Evolutionary conservation across 164 flowering plant species (phyloP).

Genomic region (Liriodendron chinense): DNA sequence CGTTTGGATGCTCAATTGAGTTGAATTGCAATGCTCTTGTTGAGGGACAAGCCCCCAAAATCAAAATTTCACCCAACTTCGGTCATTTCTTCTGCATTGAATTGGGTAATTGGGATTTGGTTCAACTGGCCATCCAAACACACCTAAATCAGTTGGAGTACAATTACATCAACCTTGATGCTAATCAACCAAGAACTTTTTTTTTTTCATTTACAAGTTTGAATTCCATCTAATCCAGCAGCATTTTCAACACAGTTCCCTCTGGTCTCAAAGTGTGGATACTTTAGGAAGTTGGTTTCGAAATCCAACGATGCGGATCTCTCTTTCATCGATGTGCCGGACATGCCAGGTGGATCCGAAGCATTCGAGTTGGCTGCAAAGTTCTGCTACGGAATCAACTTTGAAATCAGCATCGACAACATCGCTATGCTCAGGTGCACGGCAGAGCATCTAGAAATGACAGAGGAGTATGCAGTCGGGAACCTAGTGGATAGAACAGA

Average conservation of each 20-base stretch:
- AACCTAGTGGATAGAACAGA: constrained; percentile 73
- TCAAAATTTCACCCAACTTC: no score
- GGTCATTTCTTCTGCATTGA: background rate
- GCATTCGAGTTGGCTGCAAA: constrained; percentile 84
- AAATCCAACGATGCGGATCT: constrained; percentile 60
- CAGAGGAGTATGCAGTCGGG: constrained; percentile 75
- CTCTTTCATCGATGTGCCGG: constrained; percentile 49
- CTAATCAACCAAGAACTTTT: background rate
- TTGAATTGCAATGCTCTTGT: no score
- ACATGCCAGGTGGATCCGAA: constrained; percentile 83
- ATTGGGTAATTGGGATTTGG: background rate
- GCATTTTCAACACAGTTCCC: constrained; percentile 62
- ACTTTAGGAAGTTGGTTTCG: constrained; percentile 67
- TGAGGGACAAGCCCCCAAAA: no score
- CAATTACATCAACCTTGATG: background rate
- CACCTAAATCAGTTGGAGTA: background rate
- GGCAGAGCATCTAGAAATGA: constrained; percentile 93
- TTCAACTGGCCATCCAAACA: background rate
- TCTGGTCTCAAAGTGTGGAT: constrained; percentile 83
- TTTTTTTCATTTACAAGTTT: background rate
- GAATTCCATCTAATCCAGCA: background rate
- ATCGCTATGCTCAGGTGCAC: constrained; percentile 76
- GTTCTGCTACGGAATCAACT: constrained; percentile 92
- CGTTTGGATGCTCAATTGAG: no score
- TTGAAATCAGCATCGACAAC: constrained; percentile 77